These are phyloP conservation scores for Cyclocybe cylindracea DNA, from an alignment of 768 basidiomycete genomes.

Conservation along the genomic window DNA sequence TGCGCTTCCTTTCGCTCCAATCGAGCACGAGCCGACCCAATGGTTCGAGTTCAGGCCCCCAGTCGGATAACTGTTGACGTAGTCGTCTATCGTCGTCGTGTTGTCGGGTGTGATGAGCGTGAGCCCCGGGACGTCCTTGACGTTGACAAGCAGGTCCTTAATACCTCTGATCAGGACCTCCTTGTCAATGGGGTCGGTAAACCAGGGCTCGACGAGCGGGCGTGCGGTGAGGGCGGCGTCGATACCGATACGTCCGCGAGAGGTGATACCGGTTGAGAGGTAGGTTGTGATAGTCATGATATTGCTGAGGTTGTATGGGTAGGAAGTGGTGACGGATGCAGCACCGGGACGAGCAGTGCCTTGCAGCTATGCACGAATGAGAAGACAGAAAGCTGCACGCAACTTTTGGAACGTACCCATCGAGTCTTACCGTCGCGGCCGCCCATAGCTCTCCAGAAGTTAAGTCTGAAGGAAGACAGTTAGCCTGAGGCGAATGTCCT, in stretches of 20 bases:
- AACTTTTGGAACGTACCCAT: conserved; percentile 35
- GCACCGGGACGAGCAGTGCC: conserved; percentile 66
- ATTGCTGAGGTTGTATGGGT: conserved; percentile 54
- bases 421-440: conserved; percentile 48
- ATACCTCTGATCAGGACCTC: conserved; percentile 48
- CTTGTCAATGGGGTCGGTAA: conserved; percentile 59
- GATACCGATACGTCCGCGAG: conserved; percentile 63
- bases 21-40: conserved; percentile 58
- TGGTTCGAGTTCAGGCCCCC: conserved; percentile 58
- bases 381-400: background rate
- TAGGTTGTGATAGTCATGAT: conserved; percentile 67
- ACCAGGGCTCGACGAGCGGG: conserved; percentile 57
- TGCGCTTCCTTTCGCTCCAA: conserved; percentile 34
- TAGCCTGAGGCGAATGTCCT: background rate
- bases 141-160: conserved; percentile 32
- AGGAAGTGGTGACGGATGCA: conserved; percentile 46
- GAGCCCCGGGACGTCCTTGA: conserved; percentile 42
- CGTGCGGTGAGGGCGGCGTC: conserved; percentile 49
- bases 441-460: conserved; percentile 61
- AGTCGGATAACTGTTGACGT: conserved; percentile 43
- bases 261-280: conserved; percentile 61
- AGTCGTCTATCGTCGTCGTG: conserved; percentile 52
- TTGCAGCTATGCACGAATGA: conserved; percentile 42
- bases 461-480: conserved; percentile 35
- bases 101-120: conserved; percentile 63